Base-by-base conservation (phyloP, 2,329 filamentous ascomycete genomes). In the Pseudogymnoascus sp. region DNA sequence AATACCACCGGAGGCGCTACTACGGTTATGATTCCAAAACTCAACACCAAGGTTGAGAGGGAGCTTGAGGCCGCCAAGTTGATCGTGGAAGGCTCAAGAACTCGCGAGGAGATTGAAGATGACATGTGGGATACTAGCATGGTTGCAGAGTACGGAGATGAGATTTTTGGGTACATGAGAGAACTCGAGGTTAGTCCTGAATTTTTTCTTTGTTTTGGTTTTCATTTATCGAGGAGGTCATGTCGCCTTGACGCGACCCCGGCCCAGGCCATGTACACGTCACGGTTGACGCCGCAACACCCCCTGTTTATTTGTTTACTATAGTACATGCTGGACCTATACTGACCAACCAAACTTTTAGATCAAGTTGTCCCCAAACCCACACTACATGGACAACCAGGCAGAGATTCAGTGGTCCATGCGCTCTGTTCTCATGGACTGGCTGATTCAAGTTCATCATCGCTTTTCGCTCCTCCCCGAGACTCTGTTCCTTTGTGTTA, bases 341-440 rank as follows among this genome's bases (percentile, higher is more conserved):
- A 63, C 69, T 72, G 58, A 73, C 71, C 69, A 62, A 71, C 62
- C 23, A 45, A 61, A 62, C 35, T 63, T 60, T 63, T 72, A 91
- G 90, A 84, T 81, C 73, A 86, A 81, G 68, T 89, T 97, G 85
- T 81, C 92, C 41, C 94, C 94, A 1, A 92, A 94, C 71, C 82
- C 91, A 3, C 85, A 94, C 73, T 99, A 99, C 80, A 99, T 99
- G 93, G 91, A 96, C 66, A 87, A 89, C 67, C 94, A 99, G 75
- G 87, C 89, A n/a, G 93, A 97, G 75, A 95, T 99, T 63, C 91
- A 96, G 73, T 99, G 94, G 94, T 96, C 92, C 2, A 99, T 97
- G 94, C 91, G 94, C 55, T 89, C 92, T 5, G 91, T 97, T 22
- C 82, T 99, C 62, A 95, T 99, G 87, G 94, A 97, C 75, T 99